phyloP scores from a whole-genome alignment of 1,139 yeast species.

The Yamadazyma diddensiae region DNA sequence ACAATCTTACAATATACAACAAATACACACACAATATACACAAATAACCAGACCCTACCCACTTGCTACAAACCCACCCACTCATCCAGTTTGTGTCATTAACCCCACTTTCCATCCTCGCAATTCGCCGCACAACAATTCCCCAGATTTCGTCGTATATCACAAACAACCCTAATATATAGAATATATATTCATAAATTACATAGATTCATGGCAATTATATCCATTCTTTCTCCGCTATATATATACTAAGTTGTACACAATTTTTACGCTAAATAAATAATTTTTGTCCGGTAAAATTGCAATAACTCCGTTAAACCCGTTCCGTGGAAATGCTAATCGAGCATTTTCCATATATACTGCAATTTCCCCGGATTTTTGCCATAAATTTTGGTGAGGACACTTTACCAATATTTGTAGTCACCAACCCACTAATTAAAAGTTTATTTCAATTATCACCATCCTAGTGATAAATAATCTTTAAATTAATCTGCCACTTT shows the following conservation, averaged over 20 bases:
- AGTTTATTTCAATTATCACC: neutral
- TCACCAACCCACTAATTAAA: neutral
- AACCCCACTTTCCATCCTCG: constrained; percentile 9
- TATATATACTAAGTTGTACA: neutral
- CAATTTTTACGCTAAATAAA: too few relatives aligned
- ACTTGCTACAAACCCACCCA: neutral
- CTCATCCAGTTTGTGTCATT: constrained; percentile 6
- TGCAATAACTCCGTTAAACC: too few relatives aligned
- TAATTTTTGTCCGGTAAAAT: too few relatives aligned
- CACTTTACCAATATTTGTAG: neutral
- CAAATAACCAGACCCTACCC: too few relatives aligned
- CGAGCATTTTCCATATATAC: too few relatives aligned
- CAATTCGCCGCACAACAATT: neutral
- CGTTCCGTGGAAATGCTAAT: too few relatives aligned
- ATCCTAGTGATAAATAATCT: too few relatives aligned
- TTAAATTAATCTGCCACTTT: too few relatives aligned
- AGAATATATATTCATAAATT: neutral
- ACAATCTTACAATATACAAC: too few relatives aligned
- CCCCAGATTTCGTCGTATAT: constrained; percentile 1
- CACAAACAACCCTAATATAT: neutral
- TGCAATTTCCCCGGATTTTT: constrained; percentile 4
- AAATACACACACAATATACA: too few relatives aligned
- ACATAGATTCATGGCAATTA: neutral
- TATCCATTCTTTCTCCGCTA: neutral
- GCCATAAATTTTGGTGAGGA: too few relatives aligned